Evolutionary conservation across 345 rosid species (phyloP), one percentile per base, ranked within the genome.

Genomic region (Lenwebbia sp.): DNA sequence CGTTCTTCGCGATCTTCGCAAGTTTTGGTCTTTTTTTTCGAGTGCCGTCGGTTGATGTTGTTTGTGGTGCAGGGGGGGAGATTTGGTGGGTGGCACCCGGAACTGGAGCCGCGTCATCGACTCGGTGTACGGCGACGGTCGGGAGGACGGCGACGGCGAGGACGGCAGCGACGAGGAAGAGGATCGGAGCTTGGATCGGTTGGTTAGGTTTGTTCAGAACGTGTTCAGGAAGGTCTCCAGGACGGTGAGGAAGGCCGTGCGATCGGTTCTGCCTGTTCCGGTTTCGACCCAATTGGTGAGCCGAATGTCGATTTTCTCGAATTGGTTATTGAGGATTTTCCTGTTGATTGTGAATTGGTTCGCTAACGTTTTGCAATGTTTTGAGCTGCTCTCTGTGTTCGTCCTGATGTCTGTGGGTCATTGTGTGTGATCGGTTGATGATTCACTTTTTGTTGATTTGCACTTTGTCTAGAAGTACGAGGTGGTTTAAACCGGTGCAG

Each of bases 101-200:
- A 92, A 88, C 60, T 95, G 98, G 99, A 91, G 93, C 90, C 94
- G 94, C 88, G 84, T 91, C 90, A 94, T 95, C 88, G 84, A 83
- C 85, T 90, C 93, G 26, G 93, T 92, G 76, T 91, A 90, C 47
- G 88, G 86, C 13, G 89, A 54, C 14, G 90, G 86, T 58, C 55
- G 83, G 19, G 87, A 83, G 41, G 91, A 89, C 44, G 92, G 85
- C 26, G 97, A 90, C 3, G 91, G 90, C 1, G 96, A 87, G 1
- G 97, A 93, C 4, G 96, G 91, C 4, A 94, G 91, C 3, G 95
- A 92, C 0, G 98, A 94, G 40, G 96, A 92, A 14, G 98, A 95
- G 85, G 98, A 93, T 87, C 65, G 97, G 91, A 97, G 99, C 78
- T 92, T 97, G 90, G 98, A 96, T 92, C 94, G 95, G 21, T 86